Evolutionary conservation across 1,139 yeast species (phyloP).

Genomic region (Zhuliangozyma blackwelliae): DNA sequence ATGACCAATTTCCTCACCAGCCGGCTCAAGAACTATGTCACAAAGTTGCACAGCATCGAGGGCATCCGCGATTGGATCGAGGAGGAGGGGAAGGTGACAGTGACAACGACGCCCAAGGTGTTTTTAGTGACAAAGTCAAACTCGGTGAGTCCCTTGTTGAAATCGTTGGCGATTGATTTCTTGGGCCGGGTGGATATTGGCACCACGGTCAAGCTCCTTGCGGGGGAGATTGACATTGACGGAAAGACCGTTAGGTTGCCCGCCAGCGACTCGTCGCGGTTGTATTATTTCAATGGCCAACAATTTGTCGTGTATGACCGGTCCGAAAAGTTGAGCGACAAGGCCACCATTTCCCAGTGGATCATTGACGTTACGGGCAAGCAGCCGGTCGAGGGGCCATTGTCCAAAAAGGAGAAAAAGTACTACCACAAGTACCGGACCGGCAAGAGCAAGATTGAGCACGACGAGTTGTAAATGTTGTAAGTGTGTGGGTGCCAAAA

Average conservation of each 20-base stretch:
- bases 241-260: slow-evolving; percentile 21
- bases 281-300: slow-evolving; percentile 24
- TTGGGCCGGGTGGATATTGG: slow-evolving; percentile 33
- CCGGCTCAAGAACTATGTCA: slow-evolving; percentile 70
- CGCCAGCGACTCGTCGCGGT: slow-evolving; percentile 20
- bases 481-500: neutral
- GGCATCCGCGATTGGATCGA: slow-evolving; percentile 26
- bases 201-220: slow-evolving; percentile 17
- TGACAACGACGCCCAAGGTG: slow-evolving; percentile 22
- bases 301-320: slow-evolving; percentile 19
- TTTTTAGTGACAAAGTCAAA: slow-evolving; percentile 45
- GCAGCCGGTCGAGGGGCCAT: slow-evolving; percentile 36
- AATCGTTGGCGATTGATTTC: slow-evolving; percentile 75
- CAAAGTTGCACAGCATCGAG: slow-evolving; percentile 36
- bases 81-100: slow-evolving; percentile 13
- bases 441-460: slow-evolving; percentile 21
- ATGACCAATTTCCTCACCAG: slow-evolving; percentile 57
- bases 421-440: slow-evolving; percentile 27
- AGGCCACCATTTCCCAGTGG: slow-evolving; percentile 33
- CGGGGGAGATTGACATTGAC: slow-evolving; percentile 16
- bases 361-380: slow-evolving; percentile 23
- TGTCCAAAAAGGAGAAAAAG: slow-evolving; percentile 32
- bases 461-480: slow-evolving; percentile 33
- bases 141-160: slow-evolving; percentile 57
- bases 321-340: slow-evolving; percentile 26